Percentiles rank a stretch among this genome's conserved stretches.
Evolutionary conservation across 2,329 filamentous ascomycete genomes (phyloP).

Genomic region (Massarina eburnea): DNA sequence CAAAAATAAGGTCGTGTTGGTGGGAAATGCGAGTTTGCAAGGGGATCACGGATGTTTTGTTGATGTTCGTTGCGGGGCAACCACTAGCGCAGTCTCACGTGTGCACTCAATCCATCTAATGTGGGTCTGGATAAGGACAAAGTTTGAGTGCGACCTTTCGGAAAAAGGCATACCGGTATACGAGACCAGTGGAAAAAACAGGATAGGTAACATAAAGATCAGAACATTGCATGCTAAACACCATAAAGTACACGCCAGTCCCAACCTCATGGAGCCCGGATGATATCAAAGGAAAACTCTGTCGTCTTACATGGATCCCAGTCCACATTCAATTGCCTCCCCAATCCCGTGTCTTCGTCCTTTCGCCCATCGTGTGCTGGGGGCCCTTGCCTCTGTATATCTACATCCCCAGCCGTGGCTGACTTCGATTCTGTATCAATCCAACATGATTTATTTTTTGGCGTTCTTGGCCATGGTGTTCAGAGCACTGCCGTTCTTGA

Average conservation of each 20-base stretch:
- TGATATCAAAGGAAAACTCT: slow-evolving; percentile 31
- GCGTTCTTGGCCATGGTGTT: slow-evolving; percentile 97
- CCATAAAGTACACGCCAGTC: slow-evolving; percentile 40
- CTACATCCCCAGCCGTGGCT: slow-evolving; percentile 36
- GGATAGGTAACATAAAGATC: slow-evolving; percentile 17
- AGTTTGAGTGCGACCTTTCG: no score
- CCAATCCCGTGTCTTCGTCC: slow-evolving; percentile 15
- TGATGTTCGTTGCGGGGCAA: slow-evolving; percentile 13
- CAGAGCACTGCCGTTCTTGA: slow-evolving; percentile 94
- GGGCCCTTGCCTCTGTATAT: slow-evolving; percentile 27
- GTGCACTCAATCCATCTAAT: background rate
- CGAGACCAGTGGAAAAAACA: background rate
- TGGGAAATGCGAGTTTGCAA: background rate
- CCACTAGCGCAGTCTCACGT: slow-evolving; percentile 1
- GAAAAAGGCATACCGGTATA: no score
- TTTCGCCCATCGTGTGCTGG: slow-evolving; percentile 16
- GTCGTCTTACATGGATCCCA: slow-evolving; percentile 18
- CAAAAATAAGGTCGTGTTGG: slow-evolving; percentile 5
- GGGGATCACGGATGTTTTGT: slow-evolving; percentile 10
- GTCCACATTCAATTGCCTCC: slow-evolving; percentile 24
- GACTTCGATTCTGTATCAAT: slow-evolving; percentile 4
- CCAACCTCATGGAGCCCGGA: slow-evolving; percentile 30
- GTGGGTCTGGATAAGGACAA: background rate
- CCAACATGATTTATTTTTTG: slow-evolving; percentile 21
- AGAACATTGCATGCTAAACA: slow-evolving; percentile 43